Base-by-base conservation (phyloP, 2,329 filamentous ascomycete genomes). In the Neonectria punicea region DNA sequence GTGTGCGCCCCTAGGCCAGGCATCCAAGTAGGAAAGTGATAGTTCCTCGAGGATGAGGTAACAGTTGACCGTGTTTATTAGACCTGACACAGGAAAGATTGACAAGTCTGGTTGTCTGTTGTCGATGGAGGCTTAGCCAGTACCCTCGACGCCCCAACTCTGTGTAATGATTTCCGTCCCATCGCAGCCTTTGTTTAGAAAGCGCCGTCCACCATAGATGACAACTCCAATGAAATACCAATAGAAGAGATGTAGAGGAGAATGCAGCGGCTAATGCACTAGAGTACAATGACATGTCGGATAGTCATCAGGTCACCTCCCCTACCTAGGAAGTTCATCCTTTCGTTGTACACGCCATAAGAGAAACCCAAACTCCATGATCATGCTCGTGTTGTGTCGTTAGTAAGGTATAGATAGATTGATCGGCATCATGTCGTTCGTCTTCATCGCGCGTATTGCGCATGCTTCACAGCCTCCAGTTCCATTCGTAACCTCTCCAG, bases 401-500 rank as follows among this genome's bases (percentile, higher is more conserved):
- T 72, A 76, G 70, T 68, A 53, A 54, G 54, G 57, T 64, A 59
- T 70, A 58, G 60, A 58, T 53, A 53, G 46, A 11, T 51, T 30
- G 22, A 36, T 53, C 41, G 32, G 56, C 56, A 58, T 63, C 55
- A 46, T 58, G 64, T 63, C 53, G 60, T 66, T 61, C 57, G 63
- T 61, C 30, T 66, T 76, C 76, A 74, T 69, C 70, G 68, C 67
- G 67, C 68, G 36, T 70, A 75, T 60, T 71, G 71, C 20, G 68
- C 44, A 44, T 68, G 63, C 44, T 68, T 70, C 32, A 53, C 43
- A 43, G 66, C 69, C 60, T 83, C 79, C 63, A 81, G 78, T 56
- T 84, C 80, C 71, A 74, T 65, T 63, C 82, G 81, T 76, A 83
- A 80, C 68, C 84, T 82, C 73, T 87, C 86, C 62, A 83, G 75